Evolutionary conservation across 1,284 basidiomycete species (phyloP).

Genomic region (Marasmius tenuissimus): DNA sequence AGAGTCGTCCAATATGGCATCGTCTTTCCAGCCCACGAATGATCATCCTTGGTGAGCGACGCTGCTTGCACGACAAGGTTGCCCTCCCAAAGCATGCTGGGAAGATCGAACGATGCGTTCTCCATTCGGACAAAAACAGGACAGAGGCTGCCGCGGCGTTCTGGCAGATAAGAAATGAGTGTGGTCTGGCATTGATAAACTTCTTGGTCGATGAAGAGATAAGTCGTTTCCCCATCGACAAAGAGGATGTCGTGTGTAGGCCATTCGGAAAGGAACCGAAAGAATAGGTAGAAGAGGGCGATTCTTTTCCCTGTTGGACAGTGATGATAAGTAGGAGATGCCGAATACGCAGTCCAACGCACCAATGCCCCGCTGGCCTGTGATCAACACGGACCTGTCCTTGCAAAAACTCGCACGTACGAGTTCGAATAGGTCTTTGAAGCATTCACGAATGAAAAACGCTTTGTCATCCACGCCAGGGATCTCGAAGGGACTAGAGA

Average conservation of each 20-base stretch:
- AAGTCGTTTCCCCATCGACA: background rate
- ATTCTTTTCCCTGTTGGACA: background rate
- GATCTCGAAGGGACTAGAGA: background rate
- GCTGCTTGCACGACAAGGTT: background rate
- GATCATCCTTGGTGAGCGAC: background rate
- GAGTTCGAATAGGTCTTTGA: background rate
- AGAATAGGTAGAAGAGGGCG: background rate
- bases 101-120: too few species aligned
- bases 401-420: background rate
- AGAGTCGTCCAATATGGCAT: background rate
- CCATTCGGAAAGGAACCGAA: background rate
- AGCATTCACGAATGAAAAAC: background rate
- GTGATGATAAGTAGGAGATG: too few species aligned
- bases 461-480: background rate
- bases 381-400: background rate
- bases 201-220: background rate
- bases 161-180: background rate
- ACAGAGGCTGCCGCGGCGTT: background rate
- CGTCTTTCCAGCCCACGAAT: background rate
- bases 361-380: background rate
- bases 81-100: background rate
- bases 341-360: background rate
- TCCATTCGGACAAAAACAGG: background rate
- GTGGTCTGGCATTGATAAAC: background rate
- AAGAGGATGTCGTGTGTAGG: background rate